A percentile compares a stretch with the other conserved stretches of the same genome.
Conservation (phyloP, 306 rosid genomes). For the Glycine latifolia region DNA sequence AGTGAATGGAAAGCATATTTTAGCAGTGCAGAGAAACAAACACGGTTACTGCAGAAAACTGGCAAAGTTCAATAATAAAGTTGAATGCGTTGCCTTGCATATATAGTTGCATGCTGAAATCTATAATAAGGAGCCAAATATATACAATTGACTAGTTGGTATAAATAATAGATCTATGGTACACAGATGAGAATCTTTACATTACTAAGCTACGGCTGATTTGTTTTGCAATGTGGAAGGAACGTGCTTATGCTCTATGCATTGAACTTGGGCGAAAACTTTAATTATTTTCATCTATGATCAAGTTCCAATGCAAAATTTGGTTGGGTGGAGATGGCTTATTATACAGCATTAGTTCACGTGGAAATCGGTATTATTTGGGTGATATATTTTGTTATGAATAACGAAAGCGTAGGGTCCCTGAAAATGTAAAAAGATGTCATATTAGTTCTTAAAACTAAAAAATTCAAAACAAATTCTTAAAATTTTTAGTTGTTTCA, state of each 20-base stretch:
- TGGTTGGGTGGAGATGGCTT: not conserved
- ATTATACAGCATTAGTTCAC: not conserved
- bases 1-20: no score
- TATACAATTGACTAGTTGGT: no score
- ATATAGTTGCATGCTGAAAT: no score
- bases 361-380: not conserved
- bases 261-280: not conserved
- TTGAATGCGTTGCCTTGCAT: no score
- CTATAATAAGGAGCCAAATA: no score
- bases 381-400: not conserved
- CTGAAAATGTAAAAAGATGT: no score
- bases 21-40: not conserved
- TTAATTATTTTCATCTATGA: not conserved
- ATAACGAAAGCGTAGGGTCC: not conserved
- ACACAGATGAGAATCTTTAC: not conserved
- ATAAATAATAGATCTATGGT: no score
- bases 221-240: not conserved
- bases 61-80: not conserved
- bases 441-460: no score
- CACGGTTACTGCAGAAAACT: not conserved
- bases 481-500: no score
- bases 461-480: no score
- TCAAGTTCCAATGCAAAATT: slow-evolving; percentile 21
- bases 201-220: not conserved
- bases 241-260: not conserved